phyloP scores from a whole-genome alignment of 768 basidiomycete species.

The Pleurotus eryngii region DNA sequence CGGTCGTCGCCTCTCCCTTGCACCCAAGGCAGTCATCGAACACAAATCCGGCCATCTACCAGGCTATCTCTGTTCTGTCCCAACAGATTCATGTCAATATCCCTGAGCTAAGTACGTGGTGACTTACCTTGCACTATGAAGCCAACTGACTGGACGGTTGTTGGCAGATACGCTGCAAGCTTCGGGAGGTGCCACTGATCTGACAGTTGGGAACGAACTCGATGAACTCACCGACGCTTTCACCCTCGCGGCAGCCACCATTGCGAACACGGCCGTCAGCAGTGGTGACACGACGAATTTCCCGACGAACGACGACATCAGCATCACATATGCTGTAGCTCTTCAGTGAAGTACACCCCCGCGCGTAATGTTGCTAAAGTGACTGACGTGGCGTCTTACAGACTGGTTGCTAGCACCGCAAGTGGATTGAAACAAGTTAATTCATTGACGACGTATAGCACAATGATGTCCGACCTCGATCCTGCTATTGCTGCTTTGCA shows the following conservation, averaged over 20 bases:
- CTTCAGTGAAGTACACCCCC: conserved; percentile 22
- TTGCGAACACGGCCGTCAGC: conserved; percentile 24
- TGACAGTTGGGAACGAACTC: conserved; percentile 24
- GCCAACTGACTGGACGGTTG: background rate
- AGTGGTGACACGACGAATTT: conserved; percentile 25
- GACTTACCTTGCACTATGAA: too few relatives aligned
- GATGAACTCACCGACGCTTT: conserved; percentile 23
- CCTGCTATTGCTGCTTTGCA: conserved; percentile 22
- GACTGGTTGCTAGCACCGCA: conserved; percentile 24
- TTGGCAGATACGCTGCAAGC: conserved; percentile 25
- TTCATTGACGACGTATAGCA: conserved; percentile 17
- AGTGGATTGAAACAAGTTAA: conserved; percentile 28
- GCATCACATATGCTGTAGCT: conserved; percentile 24
- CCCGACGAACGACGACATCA: conserved; percentile 34
- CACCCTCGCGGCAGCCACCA: conserved; percentile 15
- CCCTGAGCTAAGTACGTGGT: conserved; percentile 22
- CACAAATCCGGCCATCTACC: conserved; percentile 26
- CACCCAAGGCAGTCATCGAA: conserved; percentile 27
- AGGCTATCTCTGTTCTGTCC: conserved; percentile 23
- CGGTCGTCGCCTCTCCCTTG: conserved; percentile 26
- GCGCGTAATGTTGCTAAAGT: too few relatives aligned
- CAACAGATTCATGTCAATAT: conserved; percentile 16
- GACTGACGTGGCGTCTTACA: conserved; percentile 2
- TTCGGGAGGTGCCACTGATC: conserved; percentile 23
- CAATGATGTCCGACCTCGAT: conserved; percentile 24